A percentile compares a stretch with the other conserved stretches of the same genome.
Conservation (phyloP, 768 basidiomycete species). For the Agrocybe praecox region DNA sequence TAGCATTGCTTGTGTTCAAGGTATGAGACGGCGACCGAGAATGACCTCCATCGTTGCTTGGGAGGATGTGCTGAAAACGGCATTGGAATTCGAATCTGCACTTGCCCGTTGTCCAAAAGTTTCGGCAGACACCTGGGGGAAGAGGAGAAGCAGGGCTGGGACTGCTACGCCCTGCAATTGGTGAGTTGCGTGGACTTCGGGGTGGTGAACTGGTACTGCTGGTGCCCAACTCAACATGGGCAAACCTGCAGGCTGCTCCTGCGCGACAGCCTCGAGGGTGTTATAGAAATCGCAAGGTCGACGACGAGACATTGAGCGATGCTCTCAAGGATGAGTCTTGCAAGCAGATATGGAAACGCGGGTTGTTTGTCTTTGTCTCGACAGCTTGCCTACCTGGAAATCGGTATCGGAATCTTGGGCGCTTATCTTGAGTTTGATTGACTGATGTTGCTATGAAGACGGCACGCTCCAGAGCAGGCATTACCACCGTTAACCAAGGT, state of each 20-base stretch:
- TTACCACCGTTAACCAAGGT: too few relatives aligned
- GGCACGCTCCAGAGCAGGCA: too few relatives aligned
- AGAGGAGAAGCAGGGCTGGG: not conserved
- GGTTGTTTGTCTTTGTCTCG: not conserved
- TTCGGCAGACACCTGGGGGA: slow-evolving; percentile 41
- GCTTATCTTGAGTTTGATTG: slow-evolving; percentile 1
- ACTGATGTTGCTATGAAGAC: not conserved
- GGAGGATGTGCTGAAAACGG: slow-evolving; percentile 37
- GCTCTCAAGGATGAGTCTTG: not conserved
- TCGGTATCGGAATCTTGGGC: slow-evolving; percentile 7
- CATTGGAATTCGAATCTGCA: slow-evolving; percentile 52
- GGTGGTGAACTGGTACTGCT: not conserved
- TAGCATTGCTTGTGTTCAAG: slow-evolving; percentile 16
- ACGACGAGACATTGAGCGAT: slow-evolving; percentile 1
- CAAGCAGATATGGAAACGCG: not conserved
- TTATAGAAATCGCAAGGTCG: slow-evolving; percentile 9
- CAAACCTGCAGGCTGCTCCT: slow-evolving; percentile 42
- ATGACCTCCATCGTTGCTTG: slow-evolving; percentile 1
- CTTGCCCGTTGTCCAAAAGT: slow-evolving; percentile 47
- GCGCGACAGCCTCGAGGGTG: slow-evolving; percentile 43
- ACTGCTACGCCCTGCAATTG: not conserved
- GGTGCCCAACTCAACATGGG: slow-evolving; percentile 12
- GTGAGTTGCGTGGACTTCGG: not conserved
- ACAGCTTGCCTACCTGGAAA: not conserved
- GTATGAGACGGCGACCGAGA: not conserved